Conservation (phyloP, 1,284 basidiomycete species). For the Sphagnurus paluster region DNA sequence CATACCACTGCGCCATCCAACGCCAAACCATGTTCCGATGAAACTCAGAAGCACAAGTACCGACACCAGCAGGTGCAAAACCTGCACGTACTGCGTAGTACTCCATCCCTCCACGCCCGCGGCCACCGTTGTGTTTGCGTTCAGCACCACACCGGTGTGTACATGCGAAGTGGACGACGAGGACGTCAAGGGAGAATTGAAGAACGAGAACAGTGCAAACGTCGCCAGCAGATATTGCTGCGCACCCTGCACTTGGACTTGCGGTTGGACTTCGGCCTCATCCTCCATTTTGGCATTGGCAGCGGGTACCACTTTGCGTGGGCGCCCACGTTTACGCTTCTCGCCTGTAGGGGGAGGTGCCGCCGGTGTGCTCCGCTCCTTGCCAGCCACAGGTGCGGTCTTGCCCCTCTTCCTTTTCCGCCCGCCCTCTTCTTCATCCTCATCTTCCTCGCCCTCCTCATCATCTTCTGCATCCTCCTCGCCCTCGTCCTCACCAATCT, state of each 20-base stretch:
- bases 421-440: slow-evolving; percentile 50
- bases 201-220: slow-evolving; percentile 75
- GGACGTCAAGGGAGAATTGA: slow-evolving; percentile 66
- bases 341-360: slow-evolving; percentile 40
- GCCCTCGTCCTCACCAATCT: slow-evolving; percentile 67
- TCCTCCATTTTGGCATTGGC: slow-evolving; percentile 20
- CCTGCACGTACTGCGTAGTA: slow-evolving; percentile 52
- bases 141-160: slow-evolving; percentile 33
- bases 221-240: slow-evolving; percentile 74
- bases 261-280: slow-evolving; percentile 6
- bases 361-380: slow-evolving; percentile 14
- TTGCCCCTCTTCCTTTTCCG: slow-evolving; percentile 61
- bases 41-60: slow-evolving; percentile 60
- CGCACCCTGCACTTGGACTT: slow-evolving; percentile 20
- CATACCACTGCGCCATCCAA: slow-evolving; percentile 24
- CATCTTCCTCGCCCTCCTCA: slow-evolving; percentile 43
- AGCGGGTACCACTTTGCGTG: slow-evolving; percentile 39
- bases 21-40: slow-evolving; percentile 32
- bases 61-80: slow-evolving; percentile 63
- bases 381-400: slow-evolving; percentile 34
- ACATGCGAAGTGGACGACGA: slow-evolving; percentile 33
- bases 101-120: slow-evolving; percentile 30
- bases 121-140: slow-evolving; percentile 1
- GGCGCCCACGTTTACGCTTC: slow-evolving; percentile 80
- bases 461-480: slow-evolving; percentile 58